Conservation (phyloP, 352 stramenopile species). For the Globisporangium paddicum region DNA sequence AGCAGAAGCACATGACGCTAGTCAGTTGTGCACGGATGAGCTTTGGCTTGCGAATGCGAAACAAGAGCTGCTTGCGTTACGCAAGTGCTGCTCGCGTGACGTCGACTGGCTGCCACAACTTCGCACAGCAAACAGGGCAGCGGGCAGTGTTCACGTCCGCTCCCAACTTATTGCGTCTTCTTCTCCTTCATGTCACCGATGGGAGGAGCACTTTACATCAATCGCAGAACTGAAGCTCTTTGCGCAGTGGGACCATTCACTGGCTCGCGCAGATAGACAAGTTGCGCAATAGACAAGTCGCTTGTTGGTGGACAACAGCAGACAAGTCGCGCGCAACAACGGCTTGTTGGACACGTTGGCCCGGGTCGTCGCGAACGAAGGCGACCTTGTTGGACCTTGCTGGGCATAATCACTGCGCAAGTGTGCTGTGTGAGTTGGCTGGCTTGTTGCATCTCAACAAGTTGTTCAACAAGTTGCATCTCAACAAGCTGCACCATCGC, state of each 20-base stretch:
- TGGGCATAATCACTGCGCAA: not conserved
- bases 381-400: not conserved
- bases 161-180: not conserved
- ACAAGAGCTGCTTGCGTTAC: not conserved
- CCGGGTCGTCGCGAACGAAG: not conserved
- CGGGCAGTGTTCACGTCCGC: not conserved
- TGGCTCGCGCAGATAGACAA: not conserved
- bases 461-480: too few relatives aligned
- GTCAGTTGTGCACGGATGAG: not conserved
- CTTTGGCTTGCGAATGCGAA: not conserved
- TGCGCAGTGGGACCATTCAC: not conserved
- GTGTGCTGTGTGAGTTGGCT: not conserved
- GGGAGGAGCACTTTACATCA: not conserved
- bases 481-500: too few relatives aligned
- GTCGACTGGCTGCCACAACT: not conserved
- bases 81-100: too few relatives aligned
- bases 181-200: not conserved
- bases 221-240: not conserved
- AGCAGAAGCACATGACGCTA: too few relatives aligned
- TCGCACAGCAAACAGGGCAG: not conserved
- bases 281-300: too few relatives aligned
- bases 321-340: too few relatives aligned
- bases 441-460: too few relatives aligned
- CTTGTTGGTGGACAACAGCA: too few relatives aligned
- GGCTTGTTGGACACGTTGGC: too few relatives aligned